Percentiles rank a stretch among this genome's conserved stretches.
Evolutionary conservation across 805 yeast genomes (phyloP).

Genomic region (Candida sithepensis): DNA sequence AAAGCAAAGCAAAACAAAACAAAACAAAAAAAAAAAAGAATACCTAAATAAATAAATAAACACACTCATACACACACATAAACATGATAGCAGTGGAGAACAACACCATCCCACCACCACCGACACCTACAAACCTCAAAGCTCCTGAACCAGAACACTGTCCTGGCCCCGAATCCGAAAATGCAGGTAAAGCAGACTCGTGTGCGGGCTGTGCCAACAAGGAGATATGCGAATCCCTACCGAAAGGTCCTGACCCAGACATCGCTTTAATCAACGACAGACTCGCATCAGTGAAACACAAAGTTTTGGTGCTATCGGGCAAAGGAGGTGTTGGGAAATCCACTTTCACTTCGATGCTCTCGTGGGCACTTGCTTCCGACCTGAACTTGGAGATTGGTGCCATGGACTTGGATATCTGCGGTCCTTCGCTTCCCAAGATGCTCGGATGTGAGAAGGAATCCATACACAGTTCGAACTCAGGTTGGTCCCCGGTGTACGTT

Average conservation of each 20-base stretch:
- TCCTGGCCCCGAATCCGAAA: slow-evolving; percentile 95
- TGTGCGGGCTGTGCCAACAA: slow-evolving; percentile 95
- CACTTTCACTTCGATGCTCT: slow-evolving; percentile 91
- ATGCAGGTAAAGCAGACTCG: slow-evolving; percentile 92
- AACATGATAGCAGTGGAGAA: slow-evolving; percentile 12
- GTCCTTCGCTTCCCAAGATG: slow-evolving; percentile 95
- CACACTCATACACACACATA: too few relatives aligned
- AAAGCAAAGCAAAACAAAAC: background rate
- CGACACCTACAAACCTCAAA: slow-evolving; percentile 24
- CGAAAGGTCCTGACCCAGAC: slow-evolving; percentile 96
- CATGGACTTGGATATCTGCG: slow-evolving; percentile 96
- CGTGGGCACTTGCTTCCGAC: slow-evolving; percentile 91
- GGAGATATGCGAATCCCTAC: slow-evolving; percentile 79
- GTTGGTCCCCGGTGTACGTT: slow-evolving; percentile 96
- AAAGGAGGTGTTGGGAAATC: slow-evolving; percentile 93
- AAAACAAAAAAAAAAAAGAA: background rate
- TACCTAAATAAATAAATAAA: background rate
- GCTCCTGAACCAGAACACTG: slow-evolving; percentile 96
- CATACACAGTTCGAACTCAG: slow-evolving; percentile 84
- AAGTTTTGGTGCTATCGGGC: slow-evolving; percentile 73
- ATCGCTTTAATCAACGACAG: slow-evolving; percentile 69
- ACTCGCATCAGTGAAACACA: slow-evolving; percentile 65
- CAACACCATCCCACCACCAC: background rate
- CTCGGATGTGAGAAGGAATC: slow-evolving; percentile 85
- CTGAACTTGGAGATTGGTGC: slow-evolving; percentile 86